Evolutionary conservation across 1,284 basidiomycete species (phyloP), one percentile per base, ranked within the genome.

Genomic region (Stereum hirsutum): DNA sequence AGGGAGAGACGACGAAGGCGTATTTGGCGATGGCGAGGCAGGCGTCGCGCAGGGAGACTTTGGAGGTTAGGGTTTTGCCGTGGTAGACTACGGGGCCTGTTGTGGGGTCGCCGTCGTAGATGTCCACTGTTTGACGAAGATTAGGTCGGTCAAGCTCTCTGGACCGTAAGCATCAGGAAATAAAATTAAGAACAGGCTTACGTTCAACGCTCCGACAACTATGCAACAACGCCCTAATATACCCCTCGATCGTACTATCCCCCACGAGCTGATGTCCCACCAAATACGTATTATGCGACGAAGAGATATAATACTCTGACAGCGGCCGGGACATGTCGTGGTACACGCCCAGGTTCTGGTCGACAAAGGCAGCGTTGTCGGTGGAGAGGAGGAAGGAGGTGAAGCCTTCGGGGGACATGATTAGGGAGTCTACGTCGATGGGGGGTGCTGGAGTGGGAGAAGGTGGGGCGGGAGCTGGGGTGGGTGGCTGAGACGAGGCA

Each of bases 241-340:
- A 99, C 0, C 95, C 95, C 57, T 98, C 95, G 31, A 95, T 82
- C 0, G 95, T 97, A 49, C 89, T 93, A 43, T 87, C 83, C 2
- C 96, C 95, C 7, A 94, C 79, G 45, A 96, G 81, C 58, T 99
- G 96, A 52, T 92, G 81, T 0, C 94, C 94, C 10, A 97, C 83
- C 4, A 99, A 80, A 56, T 99, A 99, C 0, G 96, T 99, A 56
- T 99, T 99, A 58, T 99, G 96, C 25, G 91, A 95, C 14, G 90
- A 89, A 4, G 90, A 93, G 54, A 98, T 85, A 56, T 75, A 96
- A 60, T 98, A 98, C 47, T 96, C 87, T 5, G 80, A 74, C 8
- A 97, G 65, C 0, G 95, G 91, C 1, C 74, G 70, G 0, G 81
- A 83, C 90, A 97, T 78, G 46, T 89, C 78, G 40, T 82, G 75